phyloP scores from a whole-genome alignment of 2,329 filamentous ascomycete genomes.

The Penicillium nordicum region DNA sequence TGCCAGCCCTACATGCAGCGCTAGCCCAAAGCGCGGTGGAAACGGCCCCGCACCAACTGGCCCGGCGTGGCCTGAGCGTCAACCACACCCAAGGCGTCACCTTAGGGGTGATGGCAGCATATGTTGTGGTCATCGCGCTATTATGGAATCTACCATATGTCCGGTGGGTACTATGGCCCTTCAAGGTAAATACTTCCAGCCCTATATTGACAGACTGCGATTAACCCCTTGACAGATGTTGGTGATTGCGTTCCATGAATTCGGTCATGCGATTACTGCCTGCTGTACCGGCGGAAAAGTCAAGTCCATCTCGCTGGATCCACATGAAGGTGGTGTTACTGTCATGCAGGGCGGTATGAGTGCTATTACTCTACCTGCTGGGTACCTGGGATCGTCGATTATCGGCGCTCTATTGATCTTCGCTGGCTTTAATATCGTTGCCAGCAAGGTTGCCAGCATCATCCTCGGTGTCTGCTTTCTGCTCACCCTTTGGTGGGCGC shows the following conservation, averaged over 20 bases:
- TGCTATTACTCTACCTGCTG: conserved; percentile 70
- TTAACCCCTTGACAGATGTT: conserved; percentile 58
- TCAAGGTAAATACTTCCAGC: conserved; percentile 59
- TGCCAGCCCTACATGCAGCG: conserved; percentile 29
- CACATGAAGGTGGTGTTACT: conserved; percentile 73
- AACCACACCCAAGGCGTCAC: conserved; percentile 69
- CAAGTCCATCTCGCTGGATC: conserved; percentile 70
- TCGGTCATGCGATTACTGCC: conserved; percentile 71
- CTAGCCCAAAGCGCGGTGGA: conserved; percentile 23
- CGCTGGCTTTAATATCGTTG: conserved; percentile 77
- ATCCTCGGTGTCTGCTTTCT: conserved; percentile 70
- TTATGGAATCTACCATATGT: conserved; percentile 78
- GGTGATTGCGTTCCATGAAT: conserved; percentile 77
- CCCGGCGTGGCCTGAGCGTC: conserved; percentile 56
- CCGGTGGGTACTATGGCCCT: conserved; percentile 72
- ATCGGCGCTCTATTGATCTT: conserved; percentile 76
- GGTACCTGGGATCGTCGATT: conserved; percentile 72
- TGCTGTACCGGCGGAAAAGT: conserved; percentile 70
- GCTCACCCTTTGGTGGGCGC: conserved; percentile 77
- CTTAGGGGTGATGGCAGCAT: conserved; percentile 66
- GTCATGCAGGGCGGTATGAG: conserved; percentile 70
- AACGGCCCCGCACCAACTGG: conserved; percentile 33
- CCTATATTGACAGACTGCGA: not conserved
- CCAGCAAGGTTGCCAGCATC: conserved; percentile 74
- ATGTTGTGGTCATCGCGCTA: conserved; percentile 70